phyloP scores from a whole-genome alignment of 2,329 filamentous ascomycete genomes.

The Monascus ruber region DNA sequence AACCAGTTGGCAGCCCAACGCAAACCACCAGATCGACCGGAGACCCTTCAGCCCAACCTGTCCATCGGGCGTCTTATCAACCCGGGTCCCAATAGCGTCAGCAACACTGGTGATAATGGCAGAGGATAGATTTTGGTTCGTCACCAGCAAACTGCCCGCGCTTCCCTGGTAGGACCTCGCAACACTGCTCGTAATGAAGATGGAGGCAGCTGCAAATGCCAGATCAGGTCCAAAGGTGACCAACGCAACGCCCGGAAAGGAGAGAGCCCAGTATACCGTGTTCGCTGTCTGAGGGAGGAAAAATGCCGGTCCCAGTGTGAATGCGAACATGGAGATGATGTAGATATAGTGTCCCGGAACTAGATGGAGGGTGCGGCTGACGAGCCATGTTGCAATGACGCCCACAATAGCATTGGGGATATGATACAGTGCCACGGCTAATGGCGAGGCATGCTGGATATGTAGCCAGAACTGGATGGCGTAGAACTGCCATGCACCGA shows the following conservation, averaged over 20 bases:
- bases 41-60: conserved; percentile 23
- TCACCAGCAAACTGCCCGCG: conserved; percentile 36
- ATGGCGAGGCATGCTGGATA: conserved; percentile 27
- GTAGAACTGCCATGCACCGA: conserved; percentile 32
- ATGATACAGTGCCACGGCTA: conserved; percentile 34
- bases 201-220: conserved; percentile 38
- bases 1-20: conserved; percentile 22
- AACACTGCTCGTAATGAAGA: conserved; percentile 39
- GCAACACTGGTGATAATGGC: conserved; percentile 29
- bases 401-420: conserved; percentile 37
- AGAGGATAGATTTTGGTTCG: conserved; percentile 36
- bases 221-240: conserved; percentile 39
- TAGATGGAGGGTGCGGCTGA: conserved; percentile 35
- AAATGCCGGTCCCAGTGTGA: conserved; percentile 28
- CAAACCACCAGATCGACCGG: conserved; percentile 33
- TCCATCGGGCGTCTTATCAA: conserved; percentile 11
- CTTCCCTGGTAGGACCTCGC: conserved; percentile 37
- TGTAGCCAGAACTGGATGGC: conserved; percentile 30
- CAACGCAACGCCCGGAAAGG: conserved; percentile 33
- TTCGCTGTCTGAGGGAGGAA: conserved; percentile 30
- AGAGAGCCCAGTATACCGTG: conserved; percentile 36
- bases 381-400: conserved; percentile 35
- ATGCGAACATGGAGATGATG: conserved; percentile 32
- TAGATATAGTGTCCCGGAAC: conserved; percentile 38
- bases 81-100: conserved; percentile 26